These are phyloP conservation scores for Ceratobasidium sp. DNA, from an alignment of 1,284 basidiomycete genomes.

Conservation along the genomic window DNA sequence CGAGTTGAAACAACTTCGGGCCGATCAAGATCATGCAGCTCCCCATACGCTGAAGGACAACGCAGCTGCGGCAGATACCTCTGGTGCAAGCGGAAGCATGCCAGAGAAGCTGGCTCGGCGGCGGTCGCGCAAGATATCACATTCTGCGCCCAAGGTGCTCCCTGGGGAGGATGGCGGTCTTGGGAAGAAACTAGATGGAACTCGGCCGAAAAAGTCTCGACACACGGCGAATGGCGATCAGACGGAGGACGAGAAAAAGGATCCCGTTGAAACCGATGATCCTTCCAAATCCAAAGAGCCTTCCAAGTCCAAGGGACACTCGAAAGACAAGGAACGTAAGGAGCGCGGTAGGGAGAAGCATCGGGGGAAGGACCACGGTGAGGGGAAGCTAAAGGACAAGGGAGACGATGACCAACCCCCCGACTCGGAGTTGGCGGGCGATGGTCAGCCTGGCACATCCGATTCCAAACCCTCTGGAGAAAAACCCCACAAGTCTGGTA, in stretches of 20 bases:
- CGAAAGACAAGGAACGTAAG: conserved; percentile 17
- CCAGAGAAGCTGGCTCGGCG: conserved; percentile 23
- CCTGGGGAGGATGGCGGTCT: background rate
- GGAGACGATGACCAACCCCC: conserved; percentile 12
- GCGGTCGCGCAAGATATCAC: conserved; percentile 36
- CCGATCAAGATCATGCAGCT: conserved; percentile 12
- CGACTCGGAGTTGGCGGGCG: background rate
- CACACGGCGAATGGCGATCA: conserved; percentile 18
- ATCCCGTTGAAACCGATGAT: background rate
- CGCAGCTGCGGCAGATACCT: background rate
- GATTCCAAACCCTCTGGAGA: conserved; percentile 12
- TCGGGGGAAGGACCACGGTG: conserved; percentile 19
- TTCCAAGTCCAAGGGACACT: conserved; percentile 22
- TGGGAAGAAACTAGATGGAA: conserved; percentile 12
- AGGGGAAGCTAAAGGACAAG: conserved; percentile 13
- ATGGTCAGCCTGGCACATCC: background rate
- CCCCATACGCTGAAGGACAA: conserved; percentile 7
- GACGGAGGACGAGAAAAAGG: conserved; percentile 19
- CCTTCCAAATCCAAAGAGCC: conserved; percentile 1
- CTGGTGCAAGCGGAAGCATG: background rate
- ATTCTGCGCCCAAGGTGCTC: conserved; percentile 28
- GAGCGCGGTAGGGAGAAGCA: conserved; percentile 30
- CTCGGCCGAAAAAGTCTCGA: conserved; percentile 24
- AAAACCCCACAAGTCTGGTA: conserved; percentile 32
- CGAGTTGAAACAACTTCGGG: conserved; percentile 26